phyloP scores from a whole-genome alignment of 2,329 filamentous ascomycete species.

The Xylariaceae sp. region DNA sequence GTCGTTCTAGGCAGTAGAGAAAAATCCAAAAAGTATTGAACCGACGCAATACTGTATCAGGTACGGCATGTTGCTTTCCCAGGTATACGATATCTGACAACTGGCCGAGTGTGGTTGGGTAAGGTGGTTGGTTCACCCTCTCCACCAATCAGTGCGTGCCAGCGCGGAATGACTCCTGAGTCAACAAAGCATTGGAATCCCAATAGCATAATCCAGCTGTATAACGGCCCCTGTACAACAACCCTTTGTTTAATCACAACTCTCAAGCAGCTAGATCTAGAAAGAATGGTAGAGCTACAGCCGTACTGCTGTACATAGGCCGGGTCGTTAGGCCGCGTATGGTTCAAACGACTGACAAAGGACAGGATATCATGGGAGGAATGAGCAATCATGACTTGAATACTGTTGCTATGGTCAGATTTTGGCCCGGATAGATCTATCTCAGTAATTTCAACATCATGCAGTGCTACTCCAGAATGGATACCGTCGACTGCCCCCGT shows the following conservation, averaged over 20 bases:
- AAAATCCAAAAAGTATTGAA: slow-evolving; percentile 5
- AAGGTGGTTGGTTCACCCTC: slow-evolving; percentile 13
- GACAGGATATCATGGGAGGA: too few relatives aligned
- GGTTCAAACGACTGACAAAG: too few relatives aligned
- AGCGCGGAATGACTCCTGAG: slow-evolving; percentile 14
- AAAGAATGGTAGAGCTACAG: too few relatives aligned
- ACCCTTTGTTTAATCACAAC: too few relatives aligned
- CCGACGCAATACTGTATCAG: slow-evolving; percentile 10
- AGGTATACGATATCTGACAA: not conserved
- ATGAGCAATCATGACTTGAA: too few relatives aligned
- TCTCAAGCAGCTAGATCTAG: too few relatives aligned
- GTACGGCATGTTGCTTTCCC: slow-evolving; percentile 7
- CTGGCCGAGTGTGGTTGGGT: slow-evolving; percentile 1
- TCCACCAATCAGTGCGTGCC: slow-evolving; percentile 18
- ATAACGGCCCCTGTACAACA: too few relatives aligned
- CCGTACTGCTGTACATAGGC: slow-evolving; percentile 1
- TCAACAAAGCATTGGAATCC: slow-evolving; percentile 15
- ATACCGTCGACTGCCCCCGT: not conserved
- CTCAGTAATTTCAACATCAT: not conserved
- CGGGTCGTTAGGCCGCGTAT: slow-evolving; percentile 6
- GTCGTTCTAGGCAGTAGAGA: too few relatives aligned
- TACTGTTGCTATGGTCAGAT: too few relatives aligned
- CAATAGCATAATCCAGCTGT: too few relatives aligned
- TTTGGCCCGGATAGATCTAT: not conserved
- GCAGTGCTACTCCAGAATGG: not conserved